Base-by-base conservation (phyloP, 2,329 filamentous ascomycete species). In the Epichloe gansuensis region DNA sequence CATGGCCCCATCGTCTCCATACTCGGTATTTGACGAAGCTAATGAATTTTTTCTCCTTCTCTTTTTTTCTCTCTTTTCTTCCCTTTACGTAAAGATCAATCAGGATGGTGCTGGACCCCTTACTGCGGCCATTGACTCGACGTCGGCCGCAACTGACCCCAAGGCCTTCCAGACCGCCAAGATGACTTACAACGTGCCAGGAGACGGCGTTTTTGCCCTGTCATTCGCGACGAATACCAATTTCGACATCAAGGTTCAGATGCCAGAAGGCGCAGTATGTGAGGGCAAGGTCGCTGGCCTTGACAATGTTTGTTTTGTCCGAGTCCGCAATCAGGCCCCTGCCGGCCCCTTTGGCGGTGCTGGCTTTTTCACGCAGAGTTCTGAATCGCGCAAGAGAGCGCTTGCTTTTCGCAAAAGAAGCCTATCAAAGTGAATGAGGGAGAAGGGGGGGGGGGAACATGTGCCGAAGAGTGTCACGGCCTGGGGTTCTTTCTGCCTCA, bases 211-310 rank as follows among this genome's bases (percentile, higher is more conserved):
- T 27, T 35, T 52, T 27, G 51, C 36, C 44, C 12, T 52, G 21
- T 49, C 51, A 31, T 3, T 49, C 1, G 51, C 51, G 36, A 52
- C 51, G 2, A 49, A 38, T 31, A 49, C 44, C 44, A 44, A 52
- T 15, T 52, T 48, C n/a, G 3, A 31, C 21, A 36, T 52, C 21
- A 44, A 4, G 8, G 27, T 52, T 8, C 35, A 52, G 35, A 7
- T 52, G 11, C 45, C 51, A 35, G 45, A 48, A 11, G 51, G 45
- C 23, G 42, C 23, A 3, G 44, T 52, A 1, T 52, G 51, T 27
- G 25, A 44, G 25, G 51, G 51, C 12, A n/a, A 52, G 51, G 51
- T 52, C 7, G 51, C 51, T 36, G 51, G 51, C 45, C 51, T 52
- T 4, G 11, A 52, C 27, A 52, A 52, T 35, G 51, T 52, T 7